Evolutionary conservation across 805 yeast species (phyloP), one percentile per base, ranked within the genome.

Genomic region (Wickerhamiella dianesei): DNA sequence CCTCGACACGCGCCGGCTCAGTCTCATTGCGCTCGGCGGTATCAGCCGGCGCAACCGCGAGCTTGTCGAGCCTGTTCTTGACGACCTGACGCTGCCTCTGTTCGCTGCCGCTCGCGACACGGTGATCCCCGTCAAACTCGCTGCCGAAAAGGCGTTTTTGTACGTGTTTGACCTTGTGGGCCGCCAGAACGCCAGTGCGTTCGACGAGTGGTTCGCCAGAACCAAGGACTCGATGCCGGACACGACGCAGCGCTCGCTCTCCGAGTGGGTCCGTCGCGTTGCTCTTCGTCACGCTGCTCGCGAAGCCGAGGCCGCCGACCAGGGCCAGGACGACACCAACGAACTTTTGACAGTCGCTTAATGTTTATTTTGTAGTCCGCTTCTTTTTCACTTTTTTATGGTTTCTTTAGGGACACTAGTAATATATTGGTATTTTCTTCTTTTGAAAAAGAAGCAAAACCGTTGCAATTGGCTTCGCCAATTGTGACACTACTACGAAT

Each of bases 221-320:
- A 56, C 62, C 1, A 59, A 68, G 14, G 62, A 69, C 47, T 40
- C 44, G 2, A 40, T 59, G 21, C 53, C 54, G 6, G 50, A 50
- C 9, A 50, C 55, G 4, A 42, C 51, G 41, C 60, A 66, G 12
- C 75, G 97, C 63, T 82, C 95, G 0, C 72, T 89, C 52, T 76
- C 81, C 20, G 98, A 89, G 58, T 89, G 85, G 64, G 82, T 94
- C 2, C 82, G 77, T 67, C 77, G 98, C 64, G 95, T 89, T 22
- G 96, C 82, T n/a, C 62, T 71, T 43, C 74, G 96, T 62, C 75
- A 89, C 56, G 96, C 96, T 0, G 70, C 69, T 20, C 87, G 85
- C 42, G 96, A 87, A 60, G 74, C 89, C 58, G 96, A 87, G 57
- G 76, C 94, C 70, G 73, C 86, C 22, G 81, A 75, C 18, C 92